Evolutionary conservation across 2,329 filamentous ascomycete genomes (phyloP).

Genomic region (Domatiomyces globalis): DNA sequence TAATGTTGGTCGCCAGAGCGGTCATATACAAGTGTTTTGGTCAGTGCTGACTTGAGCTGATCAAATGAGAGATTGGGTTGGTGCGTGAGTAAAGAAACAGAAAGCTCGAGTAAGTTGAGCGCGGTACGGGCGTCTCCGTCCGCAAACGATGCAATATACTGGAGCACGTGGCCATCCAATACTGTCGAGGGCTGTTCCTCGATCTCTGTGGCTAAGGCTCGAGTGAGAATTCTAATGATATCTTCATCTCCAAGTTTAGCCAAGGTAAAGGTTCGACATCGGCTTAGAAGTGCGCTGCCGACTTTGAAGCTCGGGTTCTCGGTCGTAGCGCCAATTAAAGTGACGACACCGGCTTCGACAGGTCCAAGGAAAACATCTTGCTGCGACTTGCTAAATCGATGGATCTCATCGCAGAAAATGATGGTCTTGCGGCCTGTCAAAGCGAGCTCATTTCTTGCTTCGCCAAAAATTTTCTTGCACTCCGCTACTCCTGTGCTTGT

Average conservation of each 20-base stretch:
- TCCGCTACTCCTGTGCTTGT: conserved; percentile 78
- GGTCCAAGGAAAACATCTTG: conserved; percentile 91
- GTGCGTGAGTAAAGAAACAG: conserved; percentile 55
- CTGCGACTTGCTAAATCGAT: conserved; percentile 78
- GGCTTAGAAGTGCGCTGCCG: conserved; percentile 69
- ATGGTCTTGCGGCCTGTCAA: conserved; percentile 85
- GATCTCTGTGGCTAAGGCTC: conserved; percentile 55
- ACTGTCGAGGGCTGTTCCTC: conserved; percentile 38
- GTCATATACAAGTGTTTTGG: conserved; percentile 89
- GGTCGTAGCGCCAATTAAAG: conserved; percentile 85
- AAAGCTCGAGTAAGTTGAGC: conserved; percentile 80
- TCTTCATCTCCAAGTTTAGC: conserved; percentile 58
- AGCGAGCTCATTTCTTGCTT: conserved; percentile 64
- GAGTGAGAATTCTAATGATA: conserved; percentile 56
- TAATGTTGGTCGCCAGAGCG: conserved; percentile 93
- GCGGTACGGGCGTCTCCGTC: conserved; percentile 90
- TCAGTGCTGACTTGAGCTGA: conserved; percentile 67
- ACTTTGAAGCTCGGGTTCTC: conserved; percentile 96
- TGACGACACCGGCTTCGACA: conserved; percentile 81
- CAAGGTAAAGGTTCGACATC: conserved; percentile 83
- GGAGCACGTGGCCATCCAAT: conserved; percentile 39
- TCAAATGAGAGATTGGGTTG: conserved; percentile 54
- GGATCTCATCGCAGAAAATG: conserved; percentile 94
- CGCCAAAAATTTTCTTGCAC: conserved; percentile 80
- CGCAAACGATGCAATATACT: conserved; percentile 69